Evolutionary conservation across 768 basidiomycete genomes (phyloP).

Genomic region (Tulasnella sp.): DNA sequence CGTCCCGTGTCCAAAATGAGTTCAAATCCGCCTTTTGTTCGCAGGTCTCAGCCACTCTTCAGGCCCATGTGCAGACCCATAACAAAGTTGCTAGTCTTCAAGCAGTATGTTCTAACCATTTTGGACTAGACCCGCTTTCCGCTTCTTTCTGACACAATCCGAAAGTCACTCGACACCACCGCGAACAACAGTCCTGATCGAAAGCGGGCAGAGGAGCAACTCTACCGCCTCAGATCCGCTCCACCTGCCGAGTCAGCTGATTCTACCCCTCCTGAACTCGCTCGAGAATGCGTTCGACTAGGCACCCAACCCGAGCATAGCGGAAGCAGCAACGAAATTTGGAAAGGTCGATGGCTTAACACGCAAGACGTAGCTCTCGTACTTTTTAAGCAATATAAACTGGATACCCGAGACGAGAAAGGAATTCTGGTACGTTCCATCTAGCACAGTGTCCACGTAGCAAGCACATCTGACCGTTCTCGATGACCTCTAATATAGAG

Average conservation of each 20-base stretch:
- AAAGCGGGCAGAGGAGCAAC: neutral
- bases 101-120: neutral
- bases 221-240: neutral
- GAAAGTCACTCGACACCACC: neutral
- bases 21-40: neutral
- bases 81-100: neutral
- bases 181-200: no score
- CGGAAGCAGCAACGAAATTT: conserved; percentile 11
- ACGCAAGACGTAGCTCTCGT: conserved; percentile 15
- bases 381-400: neutral
- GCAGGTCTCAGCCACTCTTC: neutral
- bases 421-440: neutral
- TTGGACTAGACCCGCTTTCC: neutral
- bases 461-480: neutral
- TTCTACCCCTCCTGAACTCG: neutral
- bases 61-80: neutral
- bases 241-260: neutral
- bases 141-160: no score
- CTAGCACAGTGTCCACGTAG: neutral
- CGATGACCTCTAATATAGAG: neutral
- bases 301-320: neutral
- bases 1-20: neutral
- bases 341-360: conserved; percentile 21
- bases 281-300: neutral
- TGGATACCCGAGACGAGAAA: neutral